Conservation (phyloP, 345 rosid genomes). For the Euphorbia pulcherrima region DNA sequence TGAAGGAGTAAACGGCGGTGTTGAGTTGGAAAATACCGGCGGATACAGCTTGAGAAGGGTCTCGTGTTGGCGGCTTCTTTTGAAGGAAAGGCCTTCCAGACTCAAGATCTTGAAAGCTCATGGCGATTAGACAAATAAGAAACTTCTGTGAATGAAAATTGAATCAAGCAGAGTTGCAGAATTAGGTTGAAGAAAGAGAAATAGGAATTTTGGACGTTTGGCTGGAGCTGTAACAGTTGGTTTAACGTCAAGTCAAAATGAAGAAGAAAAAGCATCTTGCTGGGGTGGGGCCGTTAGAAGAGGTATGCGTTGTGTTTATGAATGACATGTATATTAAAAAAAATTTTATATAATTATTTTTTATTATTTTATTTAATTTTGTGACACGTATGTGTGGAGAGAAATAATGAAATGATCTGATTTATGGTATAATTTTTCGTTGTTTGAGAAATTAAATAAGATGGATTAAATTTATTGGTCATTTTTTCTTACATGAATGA, state of each 20-base stretch:
- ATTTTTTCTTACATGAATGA: too few species aligned
- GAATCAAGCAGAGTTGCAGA: background rate
- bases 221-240: background rate
- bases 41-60: conserved; percentile 62
- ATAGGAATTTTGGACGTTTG: background rate
- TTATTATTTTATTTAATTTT: too few species aligned
- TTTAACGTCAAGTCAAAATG: conserved; percentile 11
- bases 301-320: too few species aligned
- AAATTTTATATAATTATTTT: too few species aligned
- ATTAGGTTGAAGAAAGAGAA: background rate
- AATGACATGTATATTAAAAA: too few species aligned
- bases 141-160: background rate
- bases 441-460: too few species aligned
- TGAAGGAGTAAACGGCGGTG: conserved; percentile 60
- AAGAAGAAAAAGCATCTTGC: conserved; percentile 12
- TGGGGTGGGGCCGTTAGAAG: too few species aligned
- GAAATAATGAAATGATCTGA: too few species aligned
- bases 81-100: conserved; percentile 27
- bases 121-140: background rate
- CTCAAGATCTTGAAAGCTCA: conserved; percentile 69
- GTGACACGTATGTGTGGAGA: too few species aligned
- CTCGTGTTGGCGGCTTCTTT: conserved; percentile 19
- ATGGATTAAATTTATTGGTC: too few species aligned
- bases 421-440: too few species aligned
- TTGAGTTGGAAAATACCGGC: conserved; percentile 67